Percentiles rank a stretch among this genome's conserved stretches.
Evolutionary conservation across 345 rosid genomes (phyloP).

Genomic region (Draba incana): DNA sequence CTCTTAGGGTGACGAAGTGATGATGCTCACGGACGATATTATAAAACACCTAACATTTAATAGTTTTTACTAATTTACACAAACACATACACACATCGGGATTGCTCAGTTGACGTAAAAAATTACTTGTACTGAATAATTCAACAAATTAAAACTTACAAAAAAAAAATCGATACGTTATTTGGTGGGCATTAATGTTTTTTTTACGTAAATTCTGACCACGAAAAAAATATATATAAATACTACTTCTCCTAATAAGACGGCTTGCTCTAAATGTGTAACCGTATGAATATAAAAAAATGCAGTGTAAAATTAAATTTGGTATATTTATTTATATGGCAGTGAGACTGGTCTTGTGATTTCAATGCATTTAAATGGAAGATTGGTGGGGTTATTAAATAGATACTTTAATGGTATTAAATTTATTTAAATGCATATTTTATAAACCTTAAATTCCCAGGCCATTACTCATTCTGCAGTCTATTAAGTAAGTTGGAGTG

Average conservation of each 20-base stretch:
- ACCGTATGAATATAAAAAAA: conserved; percentile 24
- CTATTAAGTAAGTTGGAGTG: conserved; percentile 6
- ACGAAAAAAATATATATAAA: no score
- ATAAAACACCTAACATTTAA: conserved; percentile 30
- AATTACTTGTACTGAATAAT: neutral
- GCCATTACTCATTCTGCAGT: conserved; percentile 28
- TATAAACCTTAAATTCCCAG: conserved; percentile 40
- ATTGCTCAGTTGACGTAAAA: conserved; percentile 22
- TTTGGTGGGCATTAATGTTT: neutral
- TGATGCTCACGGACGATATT: conserved; percentile 37
- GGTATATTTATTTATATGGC: conserved; percentile 33
- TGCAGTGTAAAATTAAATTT: conserved; percentile 23
- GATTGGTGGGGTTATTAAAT: conserved; percentile 39
- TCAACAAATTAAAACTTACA: neutral
- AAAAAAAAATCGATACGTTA: conserved; percentile 1
- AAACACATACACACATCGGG: conserved; percentile 33
- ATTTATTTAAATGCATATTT: conserved; percentile 3
- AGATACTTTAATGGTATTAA: conserved; percentile 18
- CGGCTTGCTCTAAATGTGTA: conserved; percentile 38
- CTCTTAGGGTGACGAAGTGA: conserved; percentile 37
- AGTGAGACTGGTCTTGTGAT: conserved; percentile 41
- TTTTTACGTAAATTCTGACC: neutral
- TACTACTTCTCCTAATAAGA: conserved; percentile 29
- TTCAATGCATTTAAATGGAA: conserved; percentile 36
- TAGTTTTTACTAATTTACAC: conserved; percentile 29